Base-by-base conservation (phyloP, 2,329 filamentous ascomycete genomes). In the Neodidymelliopsis sp. region DNA sequence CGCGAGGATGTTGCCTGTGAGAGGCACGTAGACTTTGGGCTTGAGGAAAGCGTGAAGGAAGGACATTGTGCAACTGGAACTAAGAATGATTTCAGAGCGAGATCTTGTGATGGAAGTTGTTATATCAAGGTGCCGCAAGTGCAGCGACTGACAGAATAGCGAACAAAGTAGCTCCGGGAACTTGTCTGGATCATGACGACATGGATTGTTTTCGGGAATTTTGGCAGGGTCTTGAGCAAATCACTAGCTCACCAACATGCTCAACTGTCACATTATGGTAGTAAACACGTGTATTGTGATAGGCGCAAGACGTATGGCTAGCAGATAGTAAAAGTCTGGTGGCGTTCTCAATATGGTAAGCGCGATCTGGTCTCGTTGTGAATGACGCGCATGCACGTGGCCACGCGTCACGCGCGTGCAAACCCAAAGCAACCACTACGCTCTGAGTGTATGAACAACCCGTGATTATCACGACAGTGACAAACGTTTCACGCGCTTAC, bases 341-440 rank as follows among this genome's bases (percentile, higher is more conserved):
- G 9, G 35, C 10, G 15, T 22, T 36, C 24, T 31, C 11, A 24
- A 36, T n/a, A 6, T 16, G 24, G 42, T 35, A 39, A 52, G 43
- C 33, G 43, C 48, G 25, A 40, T 35, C 36, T 47, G 29, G n/a
- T 29, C 19, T 16, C 25, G 19, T 38, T 28, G 48, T 66, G 64
- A 65, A 64, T 66, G 63, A 65, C 65, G 63, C 64, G 66, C 63
- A 62, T 57, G 54, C 66, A 68, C 67, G 66, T 59, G 66, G 66
- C 49, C 56, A 45, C 66, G 65, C 65, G 67, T 40, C 59, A 43
- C 53, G 54, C 45, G 47, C 45, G 25, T 44, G 19, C 33, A 16
- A 20, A 49, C 41, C 51, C 36, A 34, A 28, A 38, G 22, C 12
- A 42, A 29, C 42, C 13, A 46, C 20, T 29, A 38, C 34, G 12